Conservation (phyloP, 495 filamentous ascomycete genomes). For the Penicillium mononematosum region DNA sequence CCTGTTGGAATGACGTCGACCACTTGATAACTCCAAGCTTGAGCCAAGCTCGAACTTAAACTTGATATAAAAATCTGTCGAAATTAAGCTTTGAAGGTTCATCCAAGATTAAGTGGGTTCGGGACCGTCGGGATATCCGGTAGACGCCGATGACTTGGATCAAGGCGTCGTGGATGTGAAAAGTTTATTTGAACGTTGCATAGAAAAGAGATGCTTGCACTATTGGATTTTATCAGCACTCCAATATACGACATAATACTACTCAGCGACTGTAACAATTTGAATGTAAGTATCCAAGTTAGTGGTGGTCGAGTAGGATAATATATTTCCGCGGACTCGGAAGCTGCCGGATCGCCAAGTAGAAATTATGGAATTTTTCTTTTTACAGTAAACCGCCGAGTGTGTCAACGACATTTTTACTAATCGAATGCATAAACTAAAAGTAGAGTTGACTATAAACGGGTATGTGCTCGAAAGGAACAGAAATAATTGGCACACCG, state of each 20-base stretch:
- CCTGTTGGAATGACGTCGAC: constrained; percentile 2
- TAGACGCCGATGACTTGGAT: background rate
- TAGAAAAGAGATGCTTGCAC: background rate
- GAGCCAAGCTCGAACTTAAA: no score
- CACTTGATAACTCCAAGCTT: background rate
- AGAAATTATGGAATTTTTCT: no score
- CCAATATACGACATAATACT: background rate
- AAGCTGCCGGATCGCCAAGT: background rate
- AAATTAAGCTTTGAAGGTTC: background rate
- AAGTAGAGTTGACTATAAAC: no score
- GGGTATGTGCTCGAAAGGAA: background rate
- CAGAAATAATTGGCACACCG: background rate
- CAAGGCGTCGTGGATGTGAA: constrained; percentile 7
- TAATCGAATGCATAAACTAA: no score
- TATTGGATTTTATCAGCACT: background rate
- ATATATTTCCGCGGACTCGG: background rate
- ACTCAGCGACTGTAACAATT: background rate
- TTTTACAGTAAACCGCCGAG: no score
- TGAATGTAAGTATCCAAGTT: background rate
- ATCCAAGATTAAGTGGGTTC: background rate
- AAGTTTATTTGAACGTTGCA: constrained; percentile 2
- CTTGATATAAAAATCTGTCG: background rate
- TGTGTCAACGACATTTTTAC: no score
- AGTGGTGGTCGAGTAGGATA: background rate
- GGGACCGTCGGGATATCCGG: background rate